Conservation (phyloP, 176 grass and related monocot genomes). For the Cenchrus purpureus region DNA sequence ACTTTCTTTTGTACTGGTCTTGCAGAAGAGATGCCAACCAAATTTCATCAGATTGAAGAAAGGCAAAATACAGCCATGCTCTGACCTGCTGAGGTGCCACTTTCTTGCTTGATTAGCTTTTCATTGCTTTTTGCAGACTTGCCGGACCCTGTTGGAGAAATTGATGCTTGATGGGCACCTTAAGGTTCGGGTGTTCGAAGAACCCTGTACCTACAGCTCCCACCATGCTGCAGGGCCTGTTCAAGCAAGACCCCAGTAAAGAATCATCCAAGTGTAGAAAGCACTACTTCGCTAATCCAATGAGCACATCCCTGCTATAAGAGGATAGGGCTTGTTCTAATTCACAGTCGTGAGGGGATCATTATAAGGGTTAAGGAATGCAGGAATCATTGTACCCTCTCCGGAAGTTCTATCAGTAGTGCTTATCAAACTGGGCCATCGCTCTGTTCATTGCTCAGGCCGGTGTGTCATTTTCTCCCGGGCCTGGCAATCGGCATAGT, state of each 20-base stretch:
- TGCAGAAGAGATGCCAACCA: neutral
- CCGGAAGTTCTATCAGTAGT: neutral
- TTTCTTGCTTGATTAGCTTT: slow-evolving; percentile 1
- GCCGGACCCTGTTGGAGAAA: slow-evolving; percentile 74
- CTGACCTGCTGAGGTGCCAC: neutral
- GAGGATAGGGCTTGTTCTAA: neutral
- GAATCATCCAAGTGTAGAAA: slow-evolving; percentile 42
- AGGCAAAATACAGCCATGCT: neutral
- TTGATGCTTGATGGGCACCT: slow-evolving; percentile 60
- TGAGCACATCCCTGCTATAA: slow-evolving; percentile 46
- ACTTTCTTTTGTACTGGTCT: neutral
- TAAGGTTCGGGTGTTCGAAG: slow-evolving; percentile 48
- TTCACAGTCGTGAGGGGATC: neutral
- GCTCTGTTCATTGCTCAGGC: neutral
- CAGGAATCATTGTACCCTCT: neutral
- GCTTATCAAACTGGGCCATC: neutral
- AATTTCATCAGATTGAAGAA: neutral
- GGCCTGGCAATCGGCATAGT: no score
- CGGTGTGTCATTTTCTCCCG: no score
- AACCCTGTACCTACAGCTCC: slow-evolving; percentile 54
- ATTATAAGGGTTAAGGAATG: neutral
- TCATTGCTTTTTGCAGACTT: slow-evolving; percentile 58
- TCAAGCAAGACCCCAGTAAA: slow-evolving; percentile 25
- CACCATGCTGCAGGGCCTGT: slow-evolving; percentile 58
- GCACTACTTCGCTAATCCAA: slow-evolving; percentile 48